These are phyloP conservation scores for Phlyctochytrium planicorne DNA, from an alignment of 192 early-diverging fungal genomes.

Conservation along the genomic window DNA sequence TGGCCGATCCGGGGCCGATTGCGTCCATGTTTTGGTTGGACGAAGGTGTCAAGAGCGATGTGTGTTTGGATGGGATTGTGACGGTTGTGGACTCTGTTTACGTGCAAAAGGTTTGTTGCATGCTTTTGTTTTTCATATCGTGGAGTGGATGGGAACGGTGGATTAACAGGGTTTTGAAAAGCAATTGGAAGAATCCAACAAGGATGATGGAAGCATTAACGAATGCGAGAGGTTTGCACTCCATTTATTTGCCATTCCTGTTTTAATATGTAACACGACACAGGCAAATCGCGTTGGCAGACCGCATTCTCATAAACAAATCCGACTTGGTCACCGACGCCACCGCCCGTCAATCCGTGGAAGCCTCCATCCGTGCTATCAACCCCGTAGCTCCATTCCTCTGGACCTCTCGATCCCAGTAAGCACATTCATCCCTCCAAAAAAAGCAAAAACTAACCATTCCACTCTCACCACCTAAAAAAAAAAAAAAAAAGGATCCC, in stretches of 20 bases:
- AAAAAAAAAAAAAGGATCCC: too few species aligned
- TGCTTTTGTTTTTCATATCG: too few species aligned
- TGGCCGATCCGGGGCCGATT: constrained; percentile 81
- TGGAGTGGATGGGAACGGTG: not conserved
- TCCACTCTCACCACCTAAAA: too few species aligned
- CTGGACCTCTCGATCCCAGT: constrained; percentile 37
- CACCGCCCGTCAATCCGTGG: constrained; percentile 25
- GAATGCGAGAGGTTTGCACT: constrained; percentile 67
- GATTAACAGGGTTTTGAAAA: constrained; percentile 44
- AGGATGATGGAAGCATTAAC: constrained; percentile 64
- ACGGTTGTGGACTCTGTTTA: constrained; percentile 83
- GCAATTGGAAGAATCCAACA: constrained; percentile 50
- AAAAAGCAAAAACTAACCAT: too few species aligned
- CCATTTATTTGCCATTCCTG: not conserved
- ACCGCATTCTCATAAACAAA: constrained; percentile 88
- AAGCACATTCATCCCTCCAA: not conserved
- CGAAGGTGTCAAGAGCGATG: constrained; percentile 83
- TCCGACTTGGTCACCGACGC: constrained; percentile 61
- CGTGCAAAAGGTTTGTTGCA: constrained; percentile 40
- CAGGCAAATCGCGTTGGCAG: constrained; percentile 82
- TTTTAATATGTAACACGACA: not conserved
- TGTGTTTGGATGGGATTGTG: constrained; percentile 89
- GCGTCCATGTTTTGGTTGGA: constrained; percentile 98
- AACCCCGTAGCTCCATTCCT: constrained; percentile 53
- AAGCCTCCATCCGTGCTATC: constrained; percentile 44